Evolutionary conservation across 805 yeast genomes (phyloP).

Genomic region (Hanseniaspora meyeri): DNA sequence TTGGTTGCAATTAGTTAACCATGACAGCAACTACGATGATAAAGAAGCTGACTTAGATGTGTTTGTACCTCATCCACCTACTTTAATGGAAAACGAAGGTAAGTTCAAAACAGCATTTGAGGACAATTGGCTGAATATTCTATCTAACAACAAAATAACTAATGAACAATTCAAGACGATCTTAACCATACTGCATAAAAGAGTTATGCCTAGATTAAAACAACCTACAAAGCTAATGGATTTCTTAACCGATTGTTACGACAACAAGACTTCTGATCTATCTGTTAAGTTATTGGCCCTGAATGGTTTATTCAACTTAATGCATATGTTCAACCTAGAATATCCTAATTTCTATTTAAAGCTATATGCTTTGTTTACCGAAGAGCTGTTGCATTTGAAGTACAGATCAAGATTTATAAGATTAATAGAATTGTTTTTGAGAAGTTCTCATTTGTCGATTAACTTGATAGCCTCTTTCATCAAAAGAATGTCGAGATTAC

Average conservation of each 20-base stretch:
- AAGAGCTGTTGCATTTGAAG: conserved; percentile 59
- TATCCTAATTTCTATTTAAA: conserved; percentile 82
- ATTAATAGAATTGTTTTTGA: conserved; percentile 68
- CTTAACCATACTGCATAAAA: conserved; percentile 61
- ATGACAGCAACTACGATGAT: conserved; percentile 27
- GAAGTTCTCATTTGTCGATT: conserved; percentile 79
- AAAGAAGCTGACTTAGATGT: conserved; percentile 29
- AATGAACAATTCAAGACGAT: conserved; percentile 54
- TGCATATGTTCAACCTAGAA: conserved; percentile 71
- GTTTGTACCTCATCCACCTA: conserved; percentile 38
- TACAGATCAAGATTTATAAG: conserved; percentile 83
- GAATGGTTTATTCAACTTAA: conserved; percentile 76
- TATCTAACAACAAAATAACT: conserved; percentile 39
- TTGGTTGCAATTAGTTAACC: conserved; percentile 31
- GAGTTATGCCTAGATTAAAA: conserved; percentile 67
- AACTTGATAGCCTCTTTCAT: conserved; percentile 79
- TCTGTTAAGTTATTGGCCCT: conserved; percentile 59
- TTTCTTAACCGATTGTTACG: conserved; percentile 76
- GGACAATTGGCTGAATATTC: conserved; percentile 47
- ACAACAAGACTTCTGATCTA: conserved; percentile 26
- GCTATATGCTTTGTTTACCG: conserved; percentile 67
- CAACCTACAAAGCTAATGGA: conserved; percentile 84
- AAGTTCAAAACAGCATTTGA: conserved; percentile 58
- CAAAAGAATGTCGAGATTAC: conserved; percentile 63
- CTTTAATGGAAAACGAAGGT: conserved; percentile 29